Evolutionary conservation across 345 rosid genomes (phyloP).

Genomic region (Schrenkiella parvula): DNA sequence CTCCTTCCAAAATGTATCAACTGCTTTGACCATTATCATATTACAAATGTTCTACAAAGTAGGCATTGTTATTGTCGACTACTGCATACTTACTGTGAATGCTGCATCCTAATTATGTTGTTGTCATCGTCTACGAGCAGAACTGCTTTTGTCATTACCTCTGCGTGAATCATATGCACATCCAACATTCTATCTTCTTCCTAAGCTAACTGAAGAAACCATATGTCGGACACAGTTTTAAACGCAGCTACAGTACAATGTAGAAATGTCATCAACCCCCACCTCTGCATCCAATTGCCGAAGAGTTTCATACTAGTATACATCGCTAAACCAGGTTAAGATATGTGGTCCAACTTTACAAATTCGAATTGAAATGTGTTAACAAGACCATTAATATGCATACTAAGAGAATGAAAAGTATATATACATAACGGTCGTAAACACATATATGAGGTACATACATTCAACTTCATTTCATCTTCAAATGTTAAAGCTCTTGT

Average conservation of each 20-base stretch:
- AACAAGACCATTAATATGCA: not conserved
- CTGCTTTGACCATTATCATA: not conserved
- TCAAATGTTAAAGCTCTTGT: not conserved
- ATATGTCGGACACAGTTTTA: not conserved
- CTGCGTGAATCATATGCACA: not conserved
- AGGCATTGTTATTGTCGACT: not conserved
- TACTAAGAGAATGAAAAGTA: not conserved
- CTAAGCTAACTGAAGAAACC: not conserved
- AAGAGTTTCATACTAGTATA: too few species aligned
- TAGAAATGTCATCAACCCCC: not conserved
- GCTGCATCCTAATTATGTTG: not conserved
- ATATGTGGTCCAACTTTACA: not conserved
- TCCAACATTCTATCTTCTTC: not conserved
- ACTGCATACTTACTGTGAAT: not conserved
- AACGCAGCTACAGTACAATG: not conserved
- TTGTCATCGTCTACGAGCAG: not conserved
- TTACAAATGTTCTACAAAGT: not conserved
- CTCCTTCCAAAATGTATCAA: not conserved
- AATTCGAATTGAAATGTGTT: not conserved
- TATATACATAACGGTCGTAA: not conserved
- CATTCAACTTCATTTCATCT: slow-evolving; percentile 4
- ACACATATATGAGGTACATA: slow-evolving; percentile 7
- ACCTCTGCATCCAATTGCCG: too few species aligned
- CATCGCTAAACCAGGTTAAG: too few species aligned
- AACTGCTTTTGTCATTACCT: not conserved